Base-by-base conservation (phyloP, 2,329 filamentous ascomycete genomes). In the Pezicula neosporulosa region DNA sequence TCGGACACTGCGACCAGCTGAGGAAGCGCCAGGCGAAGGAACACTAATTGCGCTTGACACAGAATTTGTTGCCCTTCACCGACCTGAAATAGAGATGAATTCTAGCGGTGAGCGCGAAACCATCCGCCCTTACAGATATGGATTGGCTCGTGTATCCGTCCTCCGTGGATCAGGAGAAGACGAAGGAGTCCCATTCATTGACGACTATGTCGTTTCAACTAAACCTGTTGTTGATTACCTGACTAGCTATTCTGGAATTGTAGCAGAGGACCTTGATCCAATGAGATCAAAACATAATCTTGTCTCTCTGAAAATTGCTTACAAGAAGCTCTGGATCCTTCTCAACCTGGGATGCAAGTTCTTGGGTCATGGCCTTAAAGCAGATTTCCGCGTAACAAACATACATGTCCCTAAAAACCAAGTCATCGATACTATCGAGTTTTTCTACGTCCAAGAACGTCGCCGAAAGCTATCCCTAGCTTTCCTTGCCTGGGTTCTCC, bases 361-460 rank as follows among this genome's bases (percentile, higher is more conserved):
- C 67, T 81, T 99, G 5, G 94, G 94, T 2, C 94, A 99, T 64
- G 93, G 93, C 4, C 77, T 99, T 39, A 90, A 90, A 59, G 93
- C 94, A 61, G 94, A 99, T 70, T 97, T 99, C 72, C 90, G 94
- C 48, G 96, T 96, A 50, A 96, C 96, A 71, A 99, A 99, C 69
- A 97, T 99, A 50, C 90, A 97, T 67, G 88, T 99, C 0, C 94
- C 95, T 1, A 89, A 87, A 66, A 71, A 82, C 3, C 94, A 99
- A 68, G 87, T 96, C 35, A 90, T 99, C 50, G 94, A 99, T 70
- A 99, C 95, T 0, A 91, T 92, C 59, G 87, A 95, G 57, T 78
- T 96, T 2, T 97, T 96, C 74, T 95, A 89, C 70, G 84, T 96
- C 52, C 84, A 87, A 50, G 78, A 82, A 15, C 86, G 90, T 30